A percentile compares a stretch with the other conserved stretches of the same genome.
Conservation (phyloP, 306 rosid genomes). For the Canavalia ensiformis region DNA sequence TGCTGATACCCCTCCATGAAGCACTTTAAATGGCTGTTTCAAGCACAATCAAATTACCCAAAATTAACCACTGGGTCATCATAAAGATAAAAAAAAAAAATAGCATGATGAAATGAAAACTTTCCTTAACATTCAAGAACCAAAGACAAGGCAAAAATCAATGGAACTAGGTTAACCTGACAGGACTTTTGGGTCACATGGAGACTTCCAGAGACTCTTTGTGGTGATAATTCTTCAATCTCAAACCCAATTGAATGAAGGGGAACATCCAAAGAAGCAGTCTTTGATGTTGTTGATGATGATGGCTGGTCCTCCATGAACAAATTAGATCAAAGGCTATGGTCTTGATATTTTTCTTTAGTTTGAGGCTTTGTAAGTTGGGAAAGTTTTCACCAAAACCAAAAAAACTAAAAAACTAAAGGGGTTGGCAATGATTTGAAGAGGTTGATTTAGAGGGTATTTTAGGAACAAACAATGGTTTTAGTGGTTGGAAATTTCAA, state of each 20-base stretch:
- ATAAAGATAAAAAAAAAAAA: neutral
- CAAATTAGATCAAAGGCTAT: neutral
- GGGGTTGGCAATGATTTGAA: neutral
- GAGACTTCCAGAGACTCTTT: slow-evolving; percentile 73
- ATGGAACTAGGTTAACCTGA: slow-evolving; percentile 61
- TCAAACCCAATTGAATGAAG: slow-evolving; percentile 76
- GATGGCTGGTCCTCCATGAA: slow-evolving; percentile 50
- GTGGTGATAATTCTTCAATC: slow-evolving; percentile 61
- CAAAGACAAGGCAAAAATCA: too few species aligned
- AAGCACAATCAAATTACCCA: slow-evolving; percentile 12
- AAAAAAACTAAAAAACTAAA: too few species aligned
- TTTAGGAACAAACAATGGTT: neutral
- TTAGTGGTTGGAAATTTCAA: neutral
- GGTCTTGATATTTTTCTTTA: neutral
- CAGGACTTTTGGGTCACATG: slow-evolving; percentile 70
- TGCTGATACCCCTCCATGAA: slow-evolving; percentile 99
- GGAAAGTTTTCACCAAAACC: neutral
- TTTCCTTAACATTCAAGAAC: neutral
- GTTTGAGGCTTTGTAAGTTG: neutral
- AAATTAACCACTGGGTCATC: neutral
- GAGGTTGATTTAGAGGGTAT: neutral
- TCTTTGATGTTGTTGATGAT: slow-evolving; percentile 41
- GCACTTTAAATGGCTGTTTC: slow-evolving; percentile 88
- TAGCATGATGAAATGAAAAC: neutral
- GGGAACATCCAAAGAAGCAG: slow-evolving; percentile 62